A percentile compares a stretch with the other conserved stretches of the same genome.
These are phyloP conservation scores for Epichloe coenophiala DNA, from an alignment of 2,329 filamentous ascomycete genomes.

Conservation along the genomic window DNA sequence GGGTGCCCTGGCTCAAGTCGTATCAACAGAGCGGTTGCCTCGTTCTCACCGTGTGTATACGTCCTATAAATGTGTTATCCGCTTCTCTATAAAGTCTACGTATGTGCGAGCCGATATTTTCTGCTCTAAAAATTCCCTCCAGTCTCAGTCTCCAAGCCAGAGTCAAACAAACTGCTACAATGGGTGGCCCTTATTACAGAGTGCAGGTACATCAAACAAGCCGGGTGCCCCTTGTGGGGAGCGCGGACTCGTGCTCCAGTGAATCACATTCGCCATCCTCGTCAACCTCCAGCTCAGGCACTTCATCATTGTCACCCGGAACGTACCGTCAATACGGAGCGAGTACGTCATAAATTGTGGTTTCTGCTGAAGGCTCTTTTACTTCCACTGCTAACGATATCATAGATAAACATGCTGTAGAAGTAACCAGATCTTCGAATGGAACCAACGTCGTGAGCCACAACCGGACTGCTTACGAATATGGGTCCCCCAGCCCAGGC, in stretches of 20 bases:
- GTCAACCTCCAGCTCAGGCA: slow-evolving; percentile 9
- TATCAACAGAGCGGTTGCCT: background rate
- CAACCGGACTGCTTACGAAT: slow-evolving; percentile 17
- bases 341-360: slow-evolving; percentile 12
- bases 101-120: background rate
- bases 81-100: background rate
- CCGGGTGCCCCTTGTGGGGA: slow-evolving; percentile 15
- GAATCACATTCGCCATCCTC: slow-evolving; percentile 11
- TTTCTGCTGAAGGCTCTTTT: background rate
- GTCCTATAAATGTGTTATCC: background rate
- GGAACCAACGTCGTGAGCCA: slow-evolving; percentile 20
- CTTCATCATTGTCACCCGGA: slow-evolving; percentile 15
- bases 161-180: slow-evolving; percentile 4
- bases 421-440: slow-evolving; percentile 11
- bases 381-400: background rate
- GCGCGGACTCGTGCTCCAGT: slow-evolving; percentile 11
- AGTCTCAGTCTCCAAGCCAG: background rate
- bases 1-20: background rate
- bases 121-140: background rate
- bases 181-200: slow-evolving; percentile 15
- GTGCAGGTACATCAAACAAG: slow-evolving; percentile 21
- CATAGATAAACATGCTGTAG: slow-evolving; percentile 14
- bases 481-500: slow-evolving; percentile 16
- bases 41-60: background rate
- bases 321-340: slow-evolving; percentile 20